These are phyloP conservation scores for Buddleja alternifolia DNA, from an alignment of 257 asterid species.

Conservation along the genomic window DNA sequence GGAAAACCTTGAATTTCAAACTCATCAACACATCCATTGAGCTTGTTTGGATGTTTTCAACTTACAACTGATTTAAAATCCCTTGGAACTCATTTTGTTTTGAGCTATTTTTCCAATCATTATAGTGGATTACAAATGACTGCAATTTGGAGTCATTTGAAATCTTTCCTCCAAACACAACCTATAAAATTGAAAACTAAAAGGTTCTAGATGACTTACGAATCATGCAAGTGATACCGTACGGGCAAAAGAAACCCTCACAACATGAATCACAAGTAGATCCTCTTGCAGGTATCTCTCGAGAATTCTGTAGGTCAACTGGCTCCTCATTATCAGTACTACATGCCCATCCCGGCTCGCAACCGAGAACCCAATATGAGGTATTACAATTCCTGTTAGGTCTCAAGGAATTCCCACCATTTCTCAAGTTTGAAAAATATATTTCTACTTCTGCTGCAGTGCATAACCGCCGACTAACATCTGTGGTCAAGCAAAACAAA, in stretches of 20 bases:
- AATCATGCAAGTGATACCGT: conserved; percentile 91
- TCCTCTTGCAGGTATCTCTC: conserved; percentile 62
- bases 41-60: no score
- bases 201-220: conserved; percentile 54
- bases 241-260: conserved; percentile 88
- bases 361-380: conserved; percentile 71
- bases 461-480: conserved; percentile 63
- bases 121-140: no score
- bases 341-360: conserved; percentile 98
- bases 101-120: no score
- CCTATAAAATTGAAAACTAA: no score
- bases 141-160: no score
- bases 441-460: conserved; percentile 72
- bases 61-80: no score
- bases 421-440: conserved; percentile 56
- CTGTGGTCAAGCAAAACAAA: conserved; percentile 40
- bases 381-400: conserved; percentile 77
- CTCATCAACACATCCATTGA: no score
- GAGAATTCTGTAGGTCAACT: conserved; percentile 39
- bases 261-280: conserved; percentile 76
- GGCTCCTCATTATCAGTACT: conserved; percentile 42
- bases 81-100: no score
- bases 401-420: conserved; percentile 42
- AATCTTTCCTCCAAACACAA: no score
- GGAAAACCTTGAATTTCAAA: neutral